phyloP scores from a whole-genome alignment of 306 rosid genomes.

The Lotus japonicus region DNA sequence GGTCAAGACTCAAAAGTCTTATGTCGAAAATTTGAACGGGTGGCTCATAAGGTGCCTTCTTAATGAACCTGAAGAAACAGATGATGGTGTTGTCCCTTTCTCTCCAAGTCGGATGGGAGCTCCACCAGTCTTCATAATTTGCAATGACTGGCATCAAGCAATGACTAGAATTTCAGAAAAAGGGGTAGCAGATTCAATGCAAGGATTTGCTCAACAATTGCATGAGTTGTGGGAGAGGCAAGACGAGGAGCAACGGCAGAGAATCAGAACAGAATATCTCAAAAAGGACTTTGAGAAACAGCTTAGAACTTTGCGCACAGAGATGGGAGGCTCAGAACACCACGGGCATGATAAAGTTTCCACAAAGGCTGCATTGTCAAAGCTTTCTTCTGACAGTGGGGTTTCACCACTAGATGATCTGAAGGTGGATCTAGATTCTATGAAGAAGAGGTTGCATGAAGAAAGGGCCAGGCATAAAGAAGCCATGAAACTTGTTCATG shows the following conservation, averaged over 20 bases:
- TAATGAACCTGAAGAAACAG: constrained; percentile 76
- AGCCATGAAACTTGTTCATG: constrained; percentile 61
- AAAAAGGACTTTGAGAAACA: constrained; percentile 72
- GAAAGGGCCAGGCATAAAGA: constrained; percentile 78
- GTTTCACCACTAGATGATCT: constrained; percentile 85
- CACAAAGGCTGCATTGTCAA: constrained; percentile 43
- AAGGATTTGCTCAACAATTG: constrained; percentile 64
- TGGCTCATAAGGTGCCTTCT: constrained; percentile 83
- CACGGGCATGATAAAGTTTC: constrained; percentile 43
- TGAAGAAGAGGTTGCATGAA: constrained; percentile 64
- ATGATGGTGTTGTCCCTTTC: constrained; percentile 82
- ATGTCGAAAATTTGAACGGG: constrained; percentile 68
- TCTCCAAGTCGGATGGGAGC: constrained; percentile 91
- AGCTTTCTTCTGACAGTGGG: constrained; percentile 54
- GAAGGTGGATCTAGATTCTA: constrained; percentile 80
- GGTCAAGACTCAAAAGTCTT: constrained; percentile 78
- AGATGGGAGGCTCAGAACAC: constrained; percentile 42
- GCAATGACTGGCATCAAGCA: constrained; percentile 95
- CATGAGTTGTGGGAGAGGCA: constrained; percentile 89
- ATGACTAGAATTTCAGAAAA: constrained; percentile 72
- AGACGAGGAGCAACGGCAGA: constrained; percentile 76
- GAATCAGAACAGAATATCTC: constrained; percentile 69
- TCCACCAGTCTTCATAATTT: constrained; percentile 70
- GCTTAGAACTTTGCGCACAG: constrained; percentile 51
- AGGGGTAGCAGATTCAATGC: constrained; percentile 66